A percentile compares a stretch with the other conserved stretches of the same genome.
phyloP scores from a whole-genome alignment of 768 basidiomycete species.

The Podaxis sp. region DNA sequence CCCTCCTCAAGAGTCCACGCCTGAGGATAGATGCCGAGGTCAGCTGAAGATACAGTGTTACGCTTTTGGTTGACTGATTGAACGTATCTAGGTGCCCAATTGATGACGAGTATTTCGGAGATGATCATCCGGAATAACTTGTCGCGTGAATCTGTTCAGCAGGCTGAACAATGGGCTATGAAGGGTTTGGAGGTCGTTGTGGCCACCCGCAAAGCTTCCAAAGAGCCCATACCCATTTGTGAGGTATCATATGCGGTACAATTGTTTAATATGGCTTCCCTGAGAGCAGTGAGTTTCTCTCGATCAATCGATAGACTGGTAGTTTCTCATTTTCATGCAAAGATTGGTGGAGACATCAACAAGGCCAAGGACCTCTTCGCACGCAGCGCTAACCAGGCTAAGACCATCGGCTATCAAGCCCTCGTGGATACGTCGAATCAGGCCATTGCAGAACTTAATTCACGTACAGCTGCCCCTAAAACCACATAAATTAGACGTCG shows the following conservation, averaged over 20 bases:
- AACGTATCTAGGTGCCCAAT: conserved; percentile 35
- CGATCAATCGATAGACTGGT: neutral
- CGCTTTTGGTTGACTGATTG: neutral
- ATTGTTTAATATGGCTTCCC: conserved; percentile 59
- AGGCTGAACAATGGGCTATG: conserved; percentile 63
- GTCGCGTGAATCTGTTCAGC: conserved; percentile 30
- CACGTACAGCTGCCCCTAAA: conserved; percentile 11
- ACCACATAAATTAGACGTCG: conserved; percentile 10
- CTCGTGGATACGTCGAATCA: conserved; percentile 10
- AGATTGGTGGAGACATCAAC: conserved; percentile 39
- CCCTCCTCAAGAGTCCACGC: conserved; percentile 29
- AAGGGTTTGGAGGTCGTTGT: conserved; percentile 36
- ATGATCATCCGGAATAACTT: conserved; percentile 36
- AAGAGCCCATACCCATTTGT: conserved; percentile 34
- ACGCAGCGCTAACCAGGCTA: conserved; percentile 33
- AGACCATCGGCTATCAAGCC: conserved; percentile 31
- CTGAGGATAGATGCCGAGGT: conserved; percentile 64
- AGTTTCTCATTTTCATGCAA: neutral
- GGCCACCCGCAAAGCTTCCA: conserved; percentile 24
- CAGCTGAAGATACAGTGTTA: neutral
- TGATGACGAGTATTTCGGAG: conserved; percentile 44
- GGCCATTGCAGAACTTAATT: conserved; percentile 13
- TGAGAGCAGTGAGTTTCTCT: conserved; percentile 43
- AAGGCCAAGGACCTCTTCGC: conserved; percentile 29
- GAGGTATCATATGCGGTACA: conserved; percentile 55